Evolutionary conservation across 73 alveolate species (phyloP).

Genomic region (Effrenium voratum): DNA sequence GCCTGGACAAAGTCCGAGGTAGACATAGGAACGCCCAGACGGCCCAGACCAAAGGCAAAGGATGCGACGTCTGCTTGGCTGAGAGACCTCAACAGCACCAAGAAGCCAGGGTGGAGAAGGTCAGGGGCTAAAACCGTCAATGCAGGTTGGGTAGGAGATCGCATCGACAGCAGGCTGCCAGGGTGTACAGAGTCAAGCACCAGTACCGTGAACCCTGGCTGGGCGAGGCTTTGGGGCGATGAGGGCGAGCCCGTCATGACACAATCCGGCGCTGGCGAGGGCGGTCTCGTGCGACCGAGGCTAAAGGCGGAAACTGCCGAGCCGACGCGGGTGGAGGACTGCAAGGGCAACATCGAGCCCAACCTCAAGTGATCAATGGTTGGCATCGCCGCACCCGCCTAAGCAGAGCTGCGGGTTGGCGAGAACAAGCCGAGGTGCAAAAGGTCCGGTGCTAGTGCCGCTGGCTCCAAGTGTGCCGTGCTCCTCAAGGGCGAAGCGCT

Average conservation of each 20-base stretch:
- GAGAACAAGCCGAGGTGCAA: neutral
- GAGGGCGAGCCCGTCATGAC: neutral
- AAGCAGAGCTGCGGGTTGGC: neutral
- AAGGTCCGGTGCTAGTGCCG: neutral
- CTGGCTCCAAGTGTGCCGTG: neutral
- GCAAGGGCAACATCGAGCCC: too few relatives aligned
- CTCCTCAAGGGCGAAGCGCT: neutral
- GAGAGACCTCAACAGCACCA: neutral
- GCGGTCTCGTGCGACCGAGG: neutral
- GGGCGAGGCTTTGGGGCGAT: neutral
- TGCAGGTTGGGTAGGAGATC: slow-evolving; percentile 24
- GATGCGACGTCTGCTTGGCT: neutral
- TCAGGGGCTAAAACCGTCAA: slow-evolving; percentile 7
- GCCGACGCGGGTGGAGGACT: neutral
- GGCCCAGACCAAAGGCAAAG: slow-evolving; percentile 16
- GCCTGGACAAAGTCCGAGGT: neutral
- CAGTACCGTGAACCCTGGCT: neutral
- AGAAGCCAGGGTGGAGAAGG: slow-evolving; percentile 28
- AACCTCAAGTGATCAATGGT: neutral
- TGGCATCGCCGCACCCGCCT: neutral
- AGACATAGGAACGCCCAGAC: neutral
- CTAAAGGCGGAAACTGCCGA: neutral
- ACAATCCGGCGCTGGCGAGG: neutral
- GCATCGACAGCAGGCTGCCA: neutral
- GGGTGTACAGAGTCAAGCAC: neutral